Conservation (phyloP, 148 eudicot species). For the Cornus florida region DNA sequence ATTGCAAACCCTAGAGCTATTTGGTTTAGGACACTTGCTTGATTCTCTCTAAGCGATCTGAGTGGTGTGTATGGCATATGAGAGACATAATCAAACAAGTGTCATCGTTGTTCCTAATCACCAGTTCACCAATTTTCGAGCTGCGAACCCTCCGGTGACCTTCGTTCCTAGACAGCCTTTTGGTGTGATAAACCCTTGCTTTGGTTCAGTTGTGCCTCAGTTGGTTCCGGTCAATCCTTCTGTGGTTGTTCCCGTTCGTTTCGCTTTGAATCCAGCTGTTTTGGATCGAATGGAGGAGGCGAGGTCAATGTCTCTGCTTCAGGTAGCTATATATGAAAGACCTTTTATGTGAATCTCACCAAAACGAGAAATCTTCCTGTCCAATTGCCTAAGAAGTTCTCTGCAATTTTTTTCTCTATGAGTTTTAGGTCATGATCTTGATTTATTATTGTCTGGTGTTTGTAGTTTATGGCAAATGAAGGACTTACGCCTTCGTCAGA, state of each 20-base stretch:
- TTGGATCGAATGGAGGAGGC: conserved; percentile 30
- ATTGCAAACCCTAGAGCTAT: not conserved
- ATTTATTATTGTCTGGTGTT: conserved; percentile 4
- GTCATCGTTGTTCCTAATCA: conserved; percentile 1
- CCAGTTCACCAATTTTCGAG: conserved; percentile 13
- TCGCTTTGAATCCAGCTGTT: conserved; percentile 7
- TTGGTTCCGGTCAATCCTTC: conserved; percentile 16
- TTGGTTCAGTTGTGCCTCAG: not conserved
- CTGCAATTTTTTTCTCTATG: too few species aligned
- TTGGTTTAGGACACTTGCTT: not conserved
- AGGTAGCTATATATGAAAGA: conserved; percentile 16
- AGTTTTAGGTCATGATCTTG: not conserved
- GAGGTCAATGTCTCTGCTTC: conserved; percentile 28
- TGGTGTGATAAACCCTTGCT: conserved; percentile 16
- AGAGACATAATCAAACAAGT: conserved; percentile 9
- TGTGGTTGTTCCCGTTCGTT: not conserved
- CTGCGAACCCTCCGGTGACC: conserved; percentile 11
- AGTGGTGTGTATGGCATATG: conserved; percentile 20
- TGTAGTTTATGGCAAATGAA: conserved; percentile 47
- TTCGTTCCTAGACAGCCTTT: conserved; percentile 3
- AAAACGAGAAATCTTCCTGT: too few species aligned
- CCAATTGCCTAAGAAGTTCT: too few species aligned
- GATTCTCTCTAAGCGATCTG: not conserved
- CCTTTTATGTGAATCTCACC: not conserved
- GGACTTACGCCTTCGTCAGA: conserved; percentile 51